Evolutionary conservation across 73 alveolate species (phyloP), one percentile per base, ranked within the genome.

Genomic region (Halteria grandinella): DNA sequence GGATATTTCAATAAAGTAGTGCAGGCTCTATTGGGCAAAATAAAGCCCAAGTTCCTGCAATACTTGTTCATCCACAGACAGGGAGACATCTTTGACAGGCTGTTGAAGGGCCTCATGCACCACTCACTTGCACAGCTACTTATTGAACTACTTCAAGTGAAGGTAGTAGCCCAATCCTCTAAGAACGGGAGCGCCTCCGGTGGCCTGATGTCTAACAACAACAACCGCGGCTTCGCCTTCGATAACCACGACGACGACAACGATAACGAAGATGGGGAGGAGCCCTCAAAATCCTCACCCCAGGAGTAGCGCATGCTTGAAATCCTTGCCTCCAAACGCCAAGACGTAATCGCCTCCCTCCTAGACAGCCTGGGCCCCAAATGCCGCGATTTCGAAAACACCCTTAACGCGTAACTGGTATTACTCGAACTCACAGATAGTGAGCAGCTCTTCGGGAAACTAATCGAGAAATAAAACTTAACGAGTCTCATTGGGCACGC

Each of bases 1-100:
- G 78, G 78, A 12, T 62, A 62, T 47, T 62, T 62, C 63, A 62
- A 36, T 39, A 62, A 62, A 62, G 40, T 62, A 10, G 60, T 62
- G 5, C 40, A 36, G 27, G 57, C 78, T 3, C 43, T 62, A 6
- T 5, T 62, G 17, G 60, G 60, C 28, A 62, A 41, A 62, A 41
- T 41, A 1, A 62, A 41, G 41, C 17, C 36, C 25, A 62, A 62
- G 44, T 29, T 62, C 57, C 62, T 62, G 4, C n/a, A 62, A 12
- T 62, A 62, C 44, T 12, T 62, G 24, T 44, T 62, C 3, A 5
- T 62, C 7, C 48, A 41, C 40, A 36, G 78, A 39, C 36, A 62
- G 27, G 78, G 78, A 2, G 78, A 62, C 25, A 18, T 62, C 4
- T 62, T 62, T 32, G 8, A n/a, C 27, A 39, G 25, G 27, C 60